Evolutionary conservation across 495 filamentous ascomycete genomes (phyloP).

Genomic region (Aspergillus cavernicola): DNA sequence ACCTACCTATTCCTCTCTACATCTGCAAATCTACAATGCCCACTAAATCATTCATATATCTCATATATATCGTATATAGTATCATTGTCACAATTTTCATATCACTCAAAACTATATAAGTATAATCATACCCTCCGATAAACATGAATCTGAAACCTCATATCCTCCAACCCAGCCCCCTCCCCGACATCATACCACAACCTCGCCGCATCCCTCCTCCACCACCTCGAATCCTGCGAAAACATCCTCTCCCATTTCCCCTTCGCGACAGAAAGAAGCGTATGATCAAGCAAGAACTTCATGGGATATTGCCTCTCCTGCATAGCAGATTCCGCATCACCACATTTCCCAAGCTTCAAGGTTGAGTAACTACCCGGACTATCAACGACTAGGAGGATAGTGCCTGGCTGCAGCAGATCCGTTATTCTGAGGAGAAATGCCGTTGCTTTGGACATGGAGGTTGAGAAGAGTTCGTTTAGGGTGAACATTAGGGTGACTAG

Average conservation of each 20-base stretch:
- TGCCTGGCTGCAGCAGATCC: constrained; percentile 47
- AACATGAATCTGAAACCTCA: constrained; percentile 89
- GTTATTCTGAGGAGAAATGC: constrained; percentile 66
- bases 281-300: constrained; percentile 87
- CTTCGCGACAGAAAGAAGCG: constrained; percentile 54
- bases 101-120: too few relatives aligned
- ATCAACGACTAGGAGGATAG: constrained; percentile 81
- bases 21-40: not conserved
- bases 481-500: constrained; percentile 89
- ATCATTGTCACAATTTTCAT: too few relatives aligned
- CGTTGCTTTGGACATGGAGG: constrained; percentile 71
- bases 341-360: constrained; percentile 54
- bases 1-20: constrained; percentile 21
- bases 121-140: constrained; percentile 47
- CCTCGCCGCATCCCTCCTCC: constrained; percentile 58
- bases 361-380: constrained; percentile 91
- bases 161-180: constrained; percentile 69
- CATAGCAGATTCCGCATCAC: not conserved
- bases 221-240: constrained; percentile 78
- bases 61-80: too few relatives aligned
- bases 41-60: too few relatives aligned
- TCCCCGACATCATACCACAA: constrained; percentile 74
- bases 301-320: constrained; percentile 80
- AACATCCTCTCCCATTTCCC: constrained; percentile 67
- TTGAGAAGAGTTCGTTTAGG: constrained; percentile 89